Percentiles rank a stretch among this genome's conserved stretches.
Evolutionary conservation across 73 alveolate species (phyloP).

Genomic region (Blepharisma stoltei): DNA sequence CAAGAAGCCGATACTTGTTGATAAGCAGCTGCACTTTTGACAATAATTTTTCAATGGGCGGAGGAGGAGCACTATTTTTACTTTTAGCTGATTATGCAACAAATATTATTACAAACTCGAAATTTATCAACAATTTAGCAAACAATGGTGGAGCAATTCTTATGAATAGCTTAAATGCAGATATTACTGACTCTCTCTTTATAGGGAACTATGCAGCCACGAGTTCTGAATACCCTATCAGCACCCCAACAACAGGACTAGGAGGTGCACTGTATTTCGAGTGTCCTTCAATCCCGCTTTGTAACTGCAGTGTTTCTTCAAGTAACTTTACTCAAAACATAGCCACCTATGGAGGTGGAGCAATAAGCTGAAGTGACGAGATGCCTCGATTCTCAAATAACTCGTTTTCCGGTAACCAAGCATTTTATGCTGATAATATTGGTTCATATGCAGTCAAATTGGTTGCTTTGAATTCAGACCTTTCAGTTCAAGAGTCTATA

Average conservation of each 20-base stretch:
- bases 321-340: too few species aligned
- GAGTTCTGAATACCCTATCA: background rate
- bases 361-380: background rate
- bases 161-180: background rate
- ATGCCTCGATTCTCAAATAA: background rate
- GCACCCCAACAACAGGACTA: background rate
- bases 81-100: too few species aligned
- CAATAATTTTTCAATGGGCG: background rate
- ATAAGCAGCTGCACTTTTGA: background rate
- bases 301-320: background rate
- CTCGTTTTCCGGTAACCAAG: background rate
- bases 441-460: background rate
- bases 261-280: background rate
- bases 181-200: background rate
- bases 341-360: background rate
- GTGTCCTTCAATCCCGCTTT: background rate
- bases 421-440: constrained; percentile 7
- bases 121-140: background rate
- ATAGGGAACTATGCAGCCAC: background rate
- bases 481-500: background rate
- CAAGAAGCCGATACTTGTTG: too few species aligned
- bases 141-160: background rate
- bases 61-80: too few species aligned
- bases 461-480: too few species aligned
- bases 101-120: too few species aligned